Base-by-base conservation (phyloP, 345 rosid species). In the Pugionium dolabratum region DNA sequence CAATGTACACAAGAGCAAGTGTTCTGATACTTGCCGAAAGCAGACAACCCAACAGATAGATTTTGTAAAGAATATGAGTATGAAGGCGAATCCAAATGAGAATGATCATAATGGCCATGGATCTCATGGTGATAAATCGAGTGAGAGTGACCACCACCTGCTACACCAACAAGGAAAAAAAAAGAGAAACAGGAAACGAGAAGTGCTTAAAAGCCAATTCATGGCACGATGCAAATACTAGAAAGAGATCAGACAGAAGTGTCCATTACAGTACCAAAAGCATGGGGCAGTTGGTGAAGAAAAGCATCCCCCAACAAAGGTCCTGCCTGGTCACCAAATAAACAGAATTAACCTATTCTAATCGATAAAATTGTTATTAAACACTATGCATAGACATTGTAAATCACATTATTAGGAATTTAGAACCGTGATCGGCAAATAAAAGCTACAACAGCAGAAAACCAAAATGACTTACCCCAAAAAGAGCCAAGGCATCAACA, bases 281-380 rank as follows among this genome's bases (percentile, higher is more conserved):
- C 96, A 83, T 88, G 97, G 0, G 99, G 99, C 77, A 94, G 77
- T 64, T 93, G 98, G 75, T 93, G 98, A 81, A 93, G 98, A 78
- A 94, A 94, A 62, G 97, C 96, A 88, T 94, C 99, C 54, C 99
- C 99, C 54, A 94, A 70, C 97, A 94, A 90, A 56, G 99, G 96
- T 70, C 99, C 97, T 55, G 97, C 99, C 99, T 90, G 74, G 33
- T 73, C 18, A 78, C 44, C 35, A 53, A 40, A 67, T 32, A 33
- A 48, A 67, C 30, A 48, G 42, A 77, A 51, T 43, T 6, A 10
- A 77, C 53, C 36, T 1, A 5, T 2, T 25, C 57, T 2, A 48
- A 54, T 53, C 53, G 26, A 6, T 34, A 42, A 41, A 56, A 1
- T 1, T 54, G 45, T 45, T 46, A 44, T 1, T 3, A 49, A 28